Conservation (phyloP, 2,329 filamentous ascomycete species). For the Curvularia hawaiiensis region DNA sequence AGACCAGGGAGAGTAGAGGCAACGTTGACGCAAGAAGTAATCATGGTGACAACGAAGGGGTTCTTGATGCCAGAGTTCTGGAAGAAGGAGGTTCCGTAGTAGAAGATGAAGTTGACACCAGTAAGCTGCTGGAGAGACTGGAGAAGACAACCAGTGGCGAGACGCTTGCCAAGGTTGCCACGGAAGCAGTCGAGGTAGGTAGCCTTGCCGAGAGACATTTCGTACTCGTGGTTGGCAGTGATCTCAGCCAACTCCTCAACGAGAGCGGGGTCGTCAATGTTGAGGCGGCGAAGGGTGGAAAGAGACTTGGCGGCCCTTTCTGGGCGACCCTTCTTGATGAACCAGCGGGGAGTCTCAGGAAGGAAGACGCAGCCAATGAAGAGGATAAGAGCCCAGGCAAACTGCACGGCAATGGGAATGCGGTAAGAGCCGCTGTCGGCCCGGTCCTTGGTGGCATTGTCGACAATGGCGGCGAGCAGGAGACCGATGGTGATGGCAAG, state of each 20-base stretch:
- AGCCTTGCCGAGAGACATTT: constrained; percentile 62
- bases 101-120: constrained; percentile 53
- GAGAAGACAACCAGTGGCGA: constrained; percentile 73
- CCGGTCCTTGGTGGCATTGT: constrained; percentile 66
- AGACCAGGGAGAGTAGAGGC: constrained; percentile 76
- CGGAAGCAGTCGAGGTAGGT: constrained; percentile 54
- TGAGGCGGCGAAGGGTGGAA: constrained; percentile 65
- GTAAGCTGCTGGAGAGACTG: constrained; percentile 81
- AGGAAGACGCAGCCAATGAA: constrained; percentile 65
- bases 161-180: constrained; percentile 62
- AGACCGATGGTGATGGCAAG: constrained; percentile 74
- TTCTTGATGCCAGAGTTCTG: constrained; percentile 47
- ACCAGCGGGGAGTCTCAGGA: constrained; percentile 77
- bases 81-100: constrained; percentile 51
- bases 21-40: constrained; percentile 79
- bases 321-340: constrained; percentile 66
- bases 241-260: constrained; percentile 66
- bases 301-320: constrained; percentile 69
- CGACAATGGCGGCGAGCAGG: constrained; percentile 68
- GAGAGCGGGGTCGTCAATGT: constrained; percentile 63
- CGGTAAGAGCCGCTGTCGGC: constrained; percentile 69
- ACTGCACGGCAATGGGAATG: constrained; percentile 76
- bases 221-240: constrained; percentile 74
- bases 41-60: constrained; percentile 72
- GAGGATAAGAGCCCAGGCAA: constrained; percentile 74